Evolutionary conservation across 306 rosid species (phyloP), one percentile per base, ranked within the genome.

Genomic region (Rubus idaeus): DNA sequence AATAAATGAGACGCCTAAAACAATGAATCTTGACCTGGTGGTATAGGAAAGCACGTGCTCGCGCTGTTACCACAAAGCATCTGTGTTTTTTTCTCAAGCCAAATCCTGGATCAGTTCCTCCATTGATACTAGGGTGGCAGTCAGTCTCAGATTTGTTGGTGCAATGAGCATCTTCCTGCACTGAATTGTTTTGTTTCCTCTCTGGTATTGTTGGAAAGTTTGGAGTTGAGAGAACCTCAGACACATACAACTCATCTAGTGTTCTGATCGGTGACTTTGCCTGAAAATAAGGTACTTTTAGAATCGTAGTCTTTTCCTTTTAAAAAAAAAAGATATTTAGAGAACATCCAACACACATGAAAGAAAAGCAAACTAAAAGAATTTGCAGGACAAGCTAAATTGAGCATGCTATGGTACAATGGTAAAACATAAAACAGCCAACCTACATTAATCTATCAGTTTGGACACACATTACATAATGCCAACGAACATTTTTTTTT

Each of bases 211-310:
- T 82, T 68, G 97, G 99, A 68, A 95, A 90, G 84, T 87, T 82
- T 74, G 89, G 97, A 66, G 87, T 86, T 57, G 85, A 84, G 57
- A 74, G 81, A 50, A 90, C 91, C 88, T 95, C 94, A 12, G 75
- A 51, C 50, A 95, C 90, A 72, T 79, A 70, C 64, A 95, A 90
- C 83, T 90, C 99, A 84, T 92, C 97, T 80, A 95, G 76, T 20
- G 99, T 90, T 84, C 97, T 90, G 73, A 88, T 83, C 1, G 99
- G 97, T 65, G 99, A 92, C 60, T 88, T 92, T 51, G 97, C 99
- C 99, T 95, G 92, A 58, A 80, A 65, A 79, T 72, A 74, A 80
- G 39, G 52, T 6, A 61, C 75, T 45, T 52, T 62, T 42, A 75
- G 16, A 10, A 82, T 67, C 83, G 41, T 23, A 72, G 41, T 55